Conservation (phyloP, 2,329 filamentous ascomycete species). For the Aspergillus eucalypticola region DNA sequence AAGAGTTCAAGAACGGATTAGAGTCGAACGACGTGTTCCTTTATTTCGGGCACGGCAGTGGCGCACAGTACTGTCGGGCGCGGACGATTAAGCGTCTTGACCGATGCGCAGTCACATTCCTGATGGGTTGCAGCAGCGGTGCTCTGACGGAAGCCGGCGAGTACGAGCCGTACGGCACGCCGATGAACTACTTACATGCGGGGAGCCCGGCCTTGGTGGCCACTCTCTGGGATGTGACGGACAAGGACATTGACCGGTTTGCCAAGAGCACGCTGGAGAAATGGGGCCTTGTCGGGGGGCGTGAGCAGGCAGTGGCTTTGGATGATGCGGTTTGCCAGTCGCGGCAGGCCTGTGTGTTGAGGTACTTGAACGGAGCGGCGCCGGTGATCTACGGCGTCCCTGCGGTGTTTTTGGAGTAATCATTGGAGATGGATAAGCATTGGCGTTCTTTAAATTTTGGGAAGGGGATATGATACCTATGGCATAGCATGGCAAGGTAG, state of each 20-base stretch:
- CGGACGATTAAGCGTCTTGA: conserved; percentile 77
- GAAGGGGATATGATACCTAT: not conserved
- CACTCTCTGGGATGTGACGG: conserved; percentile 96
- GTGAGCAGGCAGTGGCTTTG: conserved; percentile 53
- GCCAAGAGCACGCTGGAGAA: conserved; percentile 74
- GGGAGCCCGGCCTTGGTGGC: conserved; percentile 84
- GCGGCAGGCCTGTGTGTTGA: conserved; percentile 77
- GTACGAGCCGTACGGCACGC: conserved; percentile 87
- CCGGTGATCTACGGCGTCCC: conserved; percentile 95
- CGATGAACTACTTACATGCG: conserved; percentile 88
- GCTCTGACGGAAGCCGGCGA: conserved; percentile 77
- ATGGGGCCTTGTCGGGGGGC: conserved; percentile 75
- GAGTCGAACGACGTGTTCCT: conserved; percentile 70
- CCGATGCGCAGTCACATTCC: conserved; percentile 76
- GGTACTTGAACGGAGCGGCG: conserved; percentile 89
- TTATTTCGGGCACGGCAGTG: conserved; percentile 96
- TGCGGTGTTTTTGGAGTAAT: conserved; percentile 65
- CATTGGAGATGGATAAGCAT: not conserved
- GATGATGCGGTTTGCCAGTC: conserved; percentile 79
- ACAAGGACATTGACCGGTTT: conserved; percentile 94
- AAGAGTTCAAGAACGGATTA: conserved; percentile 72
- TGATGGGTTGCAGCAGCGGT: conserved; percentile 94
- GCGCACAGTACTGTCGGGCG: conserved; percentile 88
- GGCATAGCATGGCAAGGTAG: not conserved
- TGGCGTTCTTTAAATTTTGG: not conserved